phyloP scores from a whole-genome alignment of 2,329 filamentous ascomycete genomes.

The Delphinella strobiligena region DNA sequence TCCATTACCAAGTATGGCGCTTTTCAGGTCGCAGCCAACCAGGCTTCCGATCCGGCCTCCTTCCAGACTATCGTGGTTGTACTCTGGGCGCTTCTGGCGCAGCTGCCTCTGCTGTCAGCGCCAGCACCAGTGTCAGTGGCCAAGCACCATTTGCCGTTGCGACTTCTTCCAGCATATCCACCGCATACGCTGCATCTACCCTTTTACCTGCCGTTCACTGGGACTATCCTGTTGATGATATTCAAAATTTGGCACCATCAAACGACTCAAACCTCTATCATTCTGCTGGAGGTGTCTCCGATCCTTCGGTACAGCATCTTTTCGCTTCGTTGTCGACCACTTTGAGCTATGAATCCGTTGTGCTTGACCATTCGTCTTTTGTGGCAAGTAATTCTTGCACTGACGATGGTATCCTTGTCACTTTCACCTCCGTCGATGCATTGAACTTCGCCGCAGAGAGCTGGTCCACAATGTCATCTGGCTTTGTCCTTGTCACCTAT shows the following conservation, averaged over 20 bases:
- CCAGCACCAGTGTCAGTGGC: not conserved
- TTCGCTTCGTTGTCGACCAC: slow-evolving; percentile 1
- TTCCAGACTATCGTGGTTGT: slow-evolving; percentile 3
- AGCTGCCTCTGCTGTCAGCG: not conserved
- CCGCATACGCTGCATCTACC: not conserved
- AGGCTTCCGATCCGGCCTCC: not conserved
- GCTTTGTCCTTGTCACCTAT: slow-evolving; percentile 2
- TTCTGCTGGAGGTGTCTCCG: not conserved
- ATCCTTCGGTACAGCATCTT: slow-evolving; percentile 1
- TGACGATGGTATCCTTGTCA: slow-evolving; percentile 2
- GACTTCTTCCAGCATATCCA: not conserved
- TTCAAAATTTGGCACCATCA: not conserved
- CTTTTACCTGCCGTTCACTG: slow-evolving; percentile 4
- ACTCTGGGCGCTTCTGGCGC: not conserved
- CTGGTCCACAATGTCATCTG: not conserved
- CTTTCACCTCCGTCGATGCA: not conserved
- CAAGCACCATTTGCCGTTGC: not conserved
- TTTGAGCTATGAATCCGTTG: not conserved
- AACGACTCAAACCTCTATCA: slow-evolving; percentile 1
- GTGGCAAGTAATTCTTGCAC: not conserved
- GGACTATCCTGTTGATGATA: not conserved
- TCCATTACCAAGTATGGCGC: not conserved
- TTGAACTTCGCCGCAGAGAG: not conserved
- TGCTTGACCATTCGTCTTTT: slow-evolving; percentile 1
- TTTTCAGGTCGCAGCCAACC: not conserved